A percentile compares a stretch with the other conserved stretches of the same genome.
These are phyloP conservation scores for Fragaria ananassa DNA, from an alignment of 306 rosid species.

Conservation along the genomic window DNA sequence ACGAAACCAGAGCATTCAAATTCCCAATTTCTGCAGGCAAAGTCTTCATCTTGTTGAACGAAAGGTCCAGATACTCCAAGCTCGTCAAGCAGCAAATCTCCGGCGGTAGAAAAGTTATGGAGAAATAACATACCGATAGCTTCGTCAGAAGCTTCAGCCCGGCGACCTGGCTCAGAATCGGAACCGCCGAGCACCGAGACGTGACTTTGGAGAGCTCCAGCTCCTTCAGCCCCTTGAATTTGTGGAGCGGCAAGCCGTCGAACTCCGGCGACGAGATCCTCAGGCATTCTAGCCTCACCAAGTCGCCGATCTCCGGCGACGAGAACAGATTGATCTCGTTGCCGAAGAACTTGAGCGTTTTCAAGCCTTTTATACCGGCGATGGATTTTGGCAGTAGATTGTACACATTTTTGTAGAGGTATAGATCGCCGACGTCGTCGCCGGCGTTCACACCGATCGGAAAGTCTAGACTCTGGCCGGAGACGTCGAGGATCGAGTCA, in stretches of 20 bases:
- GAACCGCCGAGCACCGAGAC: slow-evolving; percentile 73
- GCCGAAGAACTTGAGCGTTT: slow-evolving; percentile 77
- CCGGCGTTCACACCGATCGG: slow-evolving; percentile 41
- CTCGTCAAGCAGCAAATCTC: slow-evolving; percentile 81
- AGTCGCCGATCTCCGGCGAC: slow-evolving; percentile 48
- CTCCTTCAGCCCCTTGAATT: slow-evolving; percentile 67
- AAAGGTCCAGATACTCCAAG: slow-evolving; percentile 83
- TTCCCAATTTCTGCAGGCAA: slow-evolving; percentile 70
- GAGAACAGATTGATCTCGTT: slow-evolving; percentile 76
- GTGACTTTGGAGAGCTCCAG: slow-evolving; percentile 85
- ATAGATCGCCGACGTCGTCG: slow-evolving; percentile 49
- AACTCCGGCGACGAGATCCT: slow-evolving; percentile 69
- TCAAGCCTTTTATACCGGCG: slow-evolving; percentile 45
- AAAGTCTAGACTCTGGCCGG: slow-evolving; percentile 61
- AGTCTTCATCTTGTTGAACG: slow-evolving; percentile 80
- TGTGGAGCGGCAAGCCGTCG: slow-evolving; percentile 71
- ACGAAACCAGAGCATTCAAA: slow-evolving; percentile 51
- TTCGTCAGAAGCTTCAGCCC: slow-evolving; percentile 72
- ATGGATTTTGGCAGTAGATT: slow-evolving; percentile 77
- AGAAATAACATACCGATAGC: slow-evolving; percentile 80
- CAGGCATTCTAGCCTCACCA: slow-evolving; percentile 64
- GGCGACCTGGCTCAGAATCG: slow-evolving; percentile 64
- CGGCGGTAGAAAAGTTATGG: slow-evolving; percentile 80
- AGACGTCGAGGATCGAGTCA: slow-evolving; percentile 59
- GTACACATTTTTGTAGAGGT: slow-evolving; percentile 68